Percentiles rank a stretch among this genome's conserved stretches.
Conservation (phyloP, 2,329 filamentous ascomycete genomes). For the Pyricularia sp. region DNA sequence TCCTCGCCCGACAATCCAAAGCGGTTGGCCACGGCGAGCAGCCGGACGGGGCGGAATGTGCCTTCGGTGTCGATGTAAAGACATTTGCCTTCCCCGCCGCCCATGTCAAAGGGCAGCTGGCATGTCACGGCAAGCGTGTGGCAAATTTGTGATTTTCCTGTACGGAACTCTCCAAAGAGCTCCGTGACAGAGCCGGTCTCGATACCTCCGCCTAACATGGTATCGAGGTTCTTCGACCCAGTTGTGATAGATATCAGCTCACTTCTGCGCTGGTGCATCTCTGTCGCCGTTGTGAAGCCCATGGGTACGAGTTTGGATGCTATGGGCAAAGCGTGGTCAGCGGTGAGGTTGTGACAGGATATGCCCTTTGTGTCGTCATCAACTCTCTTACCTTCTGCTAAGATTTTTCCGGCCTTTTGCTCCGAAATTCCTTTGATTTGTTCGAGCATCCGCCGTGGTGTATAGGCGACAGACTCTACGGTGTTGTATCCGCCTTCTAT, state of each 20-base stretch:
- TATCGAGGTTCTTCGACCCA: conserved; percentile 94
- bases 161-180: conserved; percentile 94
- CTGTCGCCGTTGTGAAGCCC: conserved; percentile 97
- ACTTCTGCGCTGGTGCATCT: conserved; percentile 95
- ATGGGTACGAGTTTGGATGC: conserved; percentile 94
- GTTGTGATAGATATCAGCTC: conserved; percentile 97
- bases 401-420: conserved; percentile 84
- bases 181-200: conserved; percentile 98
- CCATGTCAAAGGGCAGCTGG: conserved; percentile 97
- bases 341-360: not conserved
- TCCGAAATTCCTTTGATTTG: conserved; percentile 98
- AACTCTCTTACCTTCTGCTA: conserved; percentile 59
- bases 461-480: conserved; percentile 92
- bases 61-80: conserved; percentile 98
- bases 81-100: conserved; percentile 94
- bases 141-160: conserved; percentile 96
- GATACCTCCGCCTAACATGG: conserved; percentile 81
- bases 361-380: not conserved
- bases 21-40: conserved; percentile 83
- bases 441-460: conserved; percentile 67
- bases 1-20: conserved; percentile 94
- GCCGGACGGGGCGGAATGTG: conserved; percentile 83
- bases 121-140: conserved; percentile 98
- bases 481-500: conserved; percentile 90
- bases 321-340: conserved; percentile 19